These are phyloP conservation scores for Gastrodia elata DNA, from an alignment of 106 monocot genomes.

Conservation along the genomic window DNA sequence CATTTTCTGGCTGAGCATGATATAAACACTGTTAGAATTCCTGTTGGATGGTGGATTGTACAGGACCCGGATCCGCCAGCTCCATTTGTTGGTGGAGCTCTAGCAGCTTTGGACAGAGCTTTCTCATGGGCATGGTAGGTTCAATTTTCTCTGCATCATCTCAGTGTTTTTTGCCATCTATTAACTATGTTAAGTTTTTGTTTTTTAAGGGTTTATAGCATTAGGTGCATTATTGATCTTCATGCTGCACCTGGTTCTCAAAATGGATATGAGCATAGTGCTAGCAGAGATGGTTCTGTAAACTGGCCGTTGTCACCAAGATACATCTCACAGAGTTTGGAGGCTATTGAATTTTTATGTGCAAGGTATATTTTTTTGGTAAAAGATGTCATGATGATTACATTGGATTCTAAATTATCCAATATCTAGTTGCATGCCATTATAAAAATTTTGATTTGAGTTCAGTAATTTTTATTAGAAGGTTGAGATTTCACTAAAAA, in stretches of 20 bases:
- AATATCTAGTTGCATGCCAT: neutral
- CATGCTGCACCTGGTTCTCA: slow-evolving; percentile 89
- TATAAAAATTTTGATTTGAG: neutral
- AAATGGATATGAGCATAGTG: slow-evolving; percentile 87
- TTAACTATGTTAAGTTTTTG: neutral
- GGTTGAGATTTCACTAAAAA: too few species aligned
- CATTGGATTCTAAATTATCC: neutral
- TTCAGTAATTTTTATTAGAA: too few species aligned
- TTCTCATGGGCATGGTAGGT: slow-evolving; percentile 84
- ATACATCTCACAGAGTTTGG: slow-evolving; percentile 43
- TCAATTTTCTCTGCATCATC: neutral
- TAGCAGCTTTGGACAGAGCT: slow-evolving; percentile 54
- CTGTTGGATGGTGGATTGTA: slow-evolving; percentile 90
- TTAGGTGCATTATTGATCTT: slow-evolving; percentile 86
- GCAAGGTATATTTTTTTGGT: slow-evolving; percentile 35
- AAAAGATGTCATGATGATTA: neutral
- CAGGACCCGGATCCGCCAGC: slow-evolving; percentile 64
- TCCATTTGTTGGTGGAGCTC: slow-evolving; percentile 70
- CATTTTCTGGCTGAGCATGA: slow-evolving; percentile 44
- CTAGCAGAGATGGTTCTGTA: slow-evolving; percentile 75
- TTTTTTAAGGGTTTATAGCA: slow-evolving; percentile 32
- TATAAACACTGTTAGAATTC: slow-evolving; percentile 80
- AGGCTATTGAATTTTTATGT: slow-evolving; percentile 57
- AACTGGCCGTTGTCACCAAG: slow-evolving; percentile 44
- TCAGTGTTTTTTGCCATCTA: neutral